Evolutionary conservation across 2,329 filamentous ascomycete genomes (phyloP).

Genomic region (Hypoxylon sp.): DNA sequence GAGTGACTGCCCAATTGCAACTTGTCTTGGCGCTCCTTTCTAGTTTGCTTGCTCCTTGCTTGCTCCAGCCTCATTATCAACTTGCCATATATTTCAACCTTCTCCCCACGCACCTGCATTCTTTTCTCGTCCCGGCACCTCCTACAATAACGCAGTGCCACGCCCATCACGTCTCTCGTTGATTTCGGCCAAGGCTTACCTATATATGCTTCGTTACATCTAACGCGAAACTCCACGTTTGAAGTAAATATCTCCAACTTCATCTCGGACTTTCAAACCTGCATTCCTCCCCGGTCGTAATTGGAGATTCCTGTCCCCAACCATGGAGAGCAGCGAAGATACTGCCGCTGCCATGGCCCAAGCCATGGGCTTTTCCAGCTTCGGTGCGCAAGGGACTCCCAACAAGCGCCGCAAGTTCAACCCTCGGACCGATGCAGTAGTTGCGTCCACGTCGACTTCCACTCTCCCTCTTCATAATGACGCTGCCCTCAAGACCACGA

Average conservation of each 20-base stretch:
- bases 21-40: neutral
- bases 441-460: slow-evolving; percentile 44
- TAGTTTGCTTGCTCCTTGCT: neutral
- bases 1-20: neutral
- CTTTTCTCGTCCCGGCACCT: no score
- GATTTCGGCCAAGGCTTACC: neutral
- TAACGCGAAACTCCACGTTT: neutral
- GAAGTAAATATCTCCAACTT: neutral
- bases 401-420: slow-evolving; percentile 75
- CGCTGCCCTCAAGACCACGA: slow-evolving; percentile 23
- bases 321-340: slow-evolving; percentile 43
- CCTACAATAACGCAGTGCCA: neutral
- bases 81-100: neutral
- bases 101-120: neutral
- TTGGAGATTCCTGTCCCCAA: neutral
- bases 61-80: neutral
- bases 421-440: slow-evolving; percentile 52
- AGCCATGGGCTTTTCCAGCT: slow-evolving; percentile 77
- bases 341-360: slow-evolving; percentile 66
- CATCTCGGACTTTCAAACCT: neutral
- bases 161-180: no score
- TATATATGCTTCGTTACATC: neutral
- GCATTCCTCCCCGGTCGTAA: neutral
- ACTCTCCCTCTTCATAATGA: slow-evolving; percentile 31
- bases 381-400: slow-evolving; percentile 63